A percentile compares a stretch with the other conserved stretches of the same genome.
Conservation (phyloP, 73 alveolate species). For the Paramecium caudatum region DNA sequence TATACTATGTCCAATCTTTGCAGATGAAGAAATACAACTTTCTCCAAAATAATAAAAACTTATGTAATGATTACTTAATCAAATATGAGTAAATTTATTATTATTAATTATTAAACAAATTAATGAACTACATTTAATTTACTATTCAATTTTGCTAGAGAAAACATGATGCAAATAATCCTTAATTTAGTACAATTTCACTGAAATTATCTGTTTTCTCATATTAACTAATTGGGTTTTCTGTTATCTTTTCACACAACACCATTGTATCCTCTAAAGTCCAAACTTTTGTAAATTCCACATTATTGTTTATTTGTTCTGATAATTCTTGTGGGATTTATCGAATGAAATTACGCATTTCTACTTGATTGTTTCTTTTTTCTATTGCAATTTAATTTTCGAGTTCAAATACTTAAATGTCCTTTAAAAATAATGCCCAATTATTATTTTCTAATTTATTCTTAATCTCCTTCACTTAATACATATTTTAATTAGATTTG, state of each 20-base stretch:
- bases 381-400: background rate
- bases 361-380: constrained; percentile 4
- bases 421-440: background rate
- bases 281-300: constrained; percentile 51
- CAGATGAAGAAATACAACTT: constrained; percentile 22
- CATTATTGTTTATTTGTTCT: background rate
- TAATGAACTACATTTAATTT: no score
- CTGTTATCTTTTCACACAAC: background rate
- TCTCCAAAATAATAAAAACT: constrained; percentile 36
- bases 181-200: background rate
- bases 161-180: constrained; percentile 26
- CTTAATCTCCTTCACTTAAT: background rate
- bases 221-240: background rate
- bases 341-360: constrained; percentile 50
- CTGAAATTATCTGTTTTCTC: background rate
- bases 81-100: no score
- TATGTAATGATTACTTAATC: constrained; percentile 4
- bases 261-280: constrained; percentile 8
- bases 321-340: constrained; percentile 1
- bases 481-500: background rate
- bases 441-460: constrained; percentile 26
- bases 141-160: background rate
- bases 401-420: background rate
- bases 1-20: background rate
- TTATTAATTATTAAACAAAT: no score